A percentile compares a stretch with the other conserved stretches of the same genome.
Conservation (phyloP, 257 asterid genomes). For the Leonotis leonurus region DNA sequence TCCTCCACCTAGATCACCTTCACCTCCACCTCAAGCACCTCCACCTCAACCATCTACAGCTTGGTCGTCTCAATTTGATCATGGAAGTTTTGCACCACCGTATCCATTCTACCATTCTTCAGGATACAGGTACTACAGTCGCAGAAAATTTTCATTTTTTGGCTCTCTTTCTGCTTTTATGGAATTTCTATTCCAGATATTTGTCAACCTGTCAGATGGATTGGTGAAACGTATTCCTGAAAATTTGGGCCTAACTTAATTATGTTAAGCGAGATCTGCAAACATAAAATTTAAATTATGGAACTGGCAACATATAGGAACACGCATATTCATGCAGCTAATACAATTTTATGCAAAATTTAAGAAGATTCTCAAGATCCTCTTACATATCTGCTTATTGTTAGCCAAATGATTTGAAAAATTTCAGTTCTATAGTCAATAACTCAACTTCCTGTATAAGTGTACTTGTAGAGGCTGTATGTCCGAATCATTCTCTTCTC, state of each 20-base stretch:
- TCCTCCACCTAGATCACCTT: constrained; percentile 44
- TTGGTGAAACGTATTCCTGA: neutral
- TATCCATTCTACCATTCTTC: constrained; percentile 45
- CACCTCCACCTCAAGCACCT: constrained; percentile 21
- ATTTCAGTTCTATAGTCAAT: neutral
- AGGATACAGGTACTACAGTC: constrained; percentile 52
- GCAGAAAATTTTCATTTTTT: neutral
- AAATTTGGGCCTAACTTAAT: neutral
- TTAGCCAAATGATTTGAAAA: neutral
- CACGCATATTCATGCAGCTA: neutral
- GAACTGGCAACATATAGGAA: neutral
- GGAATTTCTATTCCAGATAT: neutral
- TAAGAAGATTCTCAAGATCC: neutral
- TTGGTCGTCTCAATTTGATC: constrained; percentile 42
- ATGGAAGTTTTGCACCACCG: constrained; percentile 55
- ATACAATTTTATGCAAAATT: neutral
- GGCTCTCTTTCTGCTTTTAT: neutral
- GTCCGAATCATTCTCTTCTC: neutral
- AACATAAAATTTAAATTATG: neutral
- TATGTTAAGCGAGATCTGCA: neutral
- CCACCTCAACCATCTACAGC: constrained; percentile 42
- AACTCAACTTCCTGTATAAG: neutral
- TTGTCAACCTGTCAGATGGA: neutral
- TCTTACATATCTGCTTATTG: neutral
- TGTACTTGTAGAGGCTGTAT: neutral